phyloP scores from a whole-genome alignment of 306 rosid genomes.

The Quercus variabilis region DNA sequence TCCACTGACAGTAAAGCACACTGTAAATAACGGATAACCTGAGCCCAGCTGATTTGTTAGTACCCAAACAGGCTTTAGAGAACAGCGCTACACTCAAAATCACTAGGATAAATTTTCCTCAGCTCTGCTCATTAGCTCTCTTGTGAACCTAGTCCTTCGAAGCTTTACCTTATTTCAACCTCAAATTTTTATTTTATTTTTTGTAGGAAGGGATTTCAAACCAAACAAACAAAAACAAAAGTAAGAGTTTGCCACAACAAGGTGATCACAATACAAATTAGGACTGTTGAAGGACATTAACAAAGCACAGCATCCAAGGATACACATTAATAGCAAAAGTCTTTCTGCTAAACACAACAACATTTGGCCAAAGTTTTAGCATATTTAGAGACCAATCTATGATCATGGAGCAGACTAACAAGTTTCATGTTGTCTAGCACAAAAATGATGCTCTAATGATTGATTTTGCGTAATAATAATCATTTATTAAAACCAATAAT shows the following conservation, averaged over 20 bases:
- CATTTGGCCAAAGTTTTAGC: no score
- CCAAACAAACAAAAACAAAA: no score
- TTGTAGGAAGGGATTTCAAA: no score
- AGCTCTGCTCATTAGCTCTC: background rate
- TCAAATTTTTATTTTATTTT: background rate
- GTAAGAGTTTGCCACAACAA: no score
- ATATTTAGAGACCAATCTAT: no score
- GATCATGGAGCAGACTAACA: background rate
- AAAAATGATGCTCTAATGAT: background rate
- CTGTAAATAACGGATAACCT: background rate
- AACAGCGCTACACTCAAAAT: background rate
- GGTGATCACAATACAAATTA: no score
- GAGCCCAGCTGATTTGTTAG: background rate
- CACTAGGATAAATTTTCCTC: background rate
- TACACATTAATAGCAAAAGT: no score
- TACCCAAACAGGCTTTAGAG: background rate
- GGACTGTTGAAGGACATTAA: no score
- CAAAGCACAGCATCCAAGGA: no score
- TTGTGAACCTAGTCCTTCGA: background rate
- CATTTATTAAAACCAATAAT: background rate
- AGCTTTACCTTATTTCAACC: background rate
- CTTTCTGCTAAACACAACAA: no score
- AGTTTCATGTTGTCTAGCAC: background rate
- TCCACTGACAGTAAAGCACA: background rate
- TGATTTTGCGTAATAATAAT: background rate